Percentiles rank a stretch among this genome's conserved stretches.
Conservation (phyloP, 176 grass and related monocot genomes). For the Oryza punctata region DNA sequence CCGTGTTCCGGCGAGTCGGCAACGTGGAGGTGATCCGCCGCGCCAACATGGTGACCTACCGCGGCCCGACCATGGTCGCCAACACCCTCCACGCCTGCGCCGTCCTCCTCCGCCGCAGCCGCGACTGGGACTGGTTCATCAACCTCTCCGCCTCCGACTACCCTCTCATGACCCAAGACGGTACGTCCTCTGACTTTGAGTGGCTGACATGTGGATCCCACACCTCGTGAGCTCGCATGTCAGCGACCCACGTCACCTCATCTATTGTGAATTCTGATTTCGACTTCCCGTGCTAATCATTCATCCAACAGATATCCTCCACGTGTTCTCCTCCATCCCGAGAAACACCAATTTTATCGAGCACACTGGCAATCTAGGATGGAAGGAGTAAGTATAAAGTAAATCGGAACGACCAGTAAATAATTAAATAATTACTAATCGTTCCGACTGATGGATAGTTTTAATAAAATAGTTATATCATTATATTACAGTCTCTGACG, state of each 20-base stretch:
- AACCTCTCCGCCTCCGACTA: slow-evolving; percentile 96
- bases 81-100: slow-evolving; percentile 94
- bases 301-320: slow-evolving; percentile 57
- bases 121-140: slow-evolving; percentile 95
- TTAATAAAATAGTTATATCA: no score
- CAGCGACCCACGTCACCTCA: no score
- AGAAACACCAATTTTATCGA: slow-evolving; percentile 86
- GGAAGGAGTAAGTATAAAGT: slow-evolving; percentile 72
- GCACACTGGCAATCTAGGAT: slow-evolving; percentile 78
- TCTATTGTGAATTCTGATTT: no score
- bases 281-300: no score
- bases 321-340: slow-evolving; percentile 67
- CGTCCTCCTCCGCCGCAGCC: slow-evolving; percentile 69
- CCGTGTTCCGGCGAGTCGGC: slow-evolving; percentile 49
- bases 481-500: no score
- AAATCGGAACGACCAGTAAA: no score
- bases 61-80: slow-evolving; percentile 90
- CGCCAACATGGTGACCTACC: slow-evolving; percentile 90
- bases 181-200: slow-evolving; percentile 23
- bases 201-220: no score
- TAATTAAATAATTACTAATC: no score
- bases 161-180: slow-evolving; percentile 87
- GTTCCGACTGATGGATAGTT: no score
- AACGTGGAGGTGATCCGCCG: slow-evolving; percentile 80
- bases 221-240: no score